A percentile compares a stretch with the other conserved stretches of the same genome.
phyloP scores from a whole-genome alignment of 257 asterid species.

The Leptodermis oblonga region DNA sequence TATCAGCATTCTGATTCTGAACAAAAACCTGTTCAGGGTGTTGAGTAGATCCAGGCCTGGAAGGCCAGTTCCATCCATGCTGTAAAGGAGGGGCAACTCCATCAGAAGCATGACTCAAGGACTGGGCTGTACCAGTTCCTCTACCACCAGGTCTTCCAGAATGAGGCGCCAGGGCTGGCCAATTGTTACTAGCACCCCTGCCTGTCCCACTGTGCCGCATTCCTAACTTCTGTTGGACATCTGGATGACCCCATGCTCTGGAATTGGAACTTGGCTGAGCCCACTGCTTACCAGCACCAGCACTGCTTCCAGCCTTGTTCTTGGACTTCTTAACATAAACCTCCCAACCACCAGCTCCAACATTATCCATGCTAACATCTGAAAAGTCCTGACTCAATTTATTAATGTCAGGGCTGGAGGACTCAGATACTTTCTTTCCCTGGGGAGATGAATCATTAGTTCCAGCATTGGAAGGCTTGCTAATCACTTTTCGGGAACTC shows the following conservation, averaged over 20 bases:
- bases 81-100: slow-evolving; percentile 45
- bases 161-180: slow-evolving; percentile 36
- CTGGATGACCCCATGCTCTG: slow-evolving; percentile 54
- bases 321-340: slow-evolving; percentile 48
- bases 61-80: slow-evolving; percentile 51
- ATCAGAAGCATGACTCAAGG: slow-evolving; percentile 15
- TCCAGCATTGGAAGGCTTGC: slow-evolving; percentile 18
- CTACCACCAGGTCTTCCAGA: slow-evolving; percentile 38
- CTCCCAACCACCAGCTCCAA: slow-evolving; percentile 68
- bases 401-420: slow-evolving; percentile 24
- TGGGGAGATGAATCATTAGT: slow-evolving; percentile 21
- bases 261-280: slow-evolving; percentile 34
- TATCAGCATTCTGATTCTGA: not conserved
- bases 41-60: slow-evolving; percentile 30
- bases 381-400: slow-evolving; percentile 37
- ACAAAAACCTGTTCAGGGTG: not conserved
- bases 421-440: slow-evolving; percentile 27
- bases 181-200: slow-evolving; percentile 38
- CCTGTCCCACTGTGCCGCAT: slow-evolving; percentile 40
- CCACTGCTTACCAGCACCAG: slow-evolving; percentile 35
- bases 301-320: slow-evolving; percentile 34
- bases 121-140: slow-evolving; percentile 37
- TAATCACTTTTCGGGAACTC: slow-evolving; percentile 41
- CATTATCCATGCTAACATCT: slow-evolving; percentile 29
- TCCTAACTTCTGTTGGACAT: slow-evolving; percentile 42